These are phyloP conservation scores for Hymenoscyphus occultus DNA, from an alignment of 2,329 filamentous ascomycete genomes.

Conservation along the genomic window DNA sequence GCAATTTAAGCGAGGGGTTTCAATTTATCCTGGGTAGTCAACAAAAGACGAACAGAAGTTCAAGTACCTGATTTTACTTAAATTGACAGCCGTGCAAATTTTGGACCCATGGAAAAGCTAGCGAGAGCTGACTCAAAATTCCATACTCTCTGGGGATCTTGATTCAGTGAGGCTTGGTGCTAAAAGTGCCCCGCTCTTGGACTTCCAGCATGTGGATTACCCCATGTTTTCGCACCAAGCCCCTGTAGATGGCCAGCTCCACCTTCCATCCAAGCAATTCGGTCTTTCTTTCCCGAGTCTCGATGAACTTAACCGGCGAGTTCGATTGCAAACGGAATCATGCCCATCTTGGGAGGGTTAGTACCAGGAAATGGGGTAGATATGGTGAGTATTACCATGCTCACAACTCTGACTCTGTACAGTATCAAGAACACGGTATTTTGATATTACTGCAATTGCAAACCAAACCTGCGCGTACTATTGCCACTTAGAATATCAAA, in stretches of 20 bases:
- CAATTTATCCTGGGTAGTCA: constrained; percentile 16
- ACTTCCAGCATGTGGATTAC: neutral
- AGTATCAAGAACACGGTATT: neutral
- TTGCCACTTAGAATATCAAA: neutral
- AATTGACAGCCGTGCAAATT: neutral
- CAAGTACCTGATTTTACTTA: neutral
- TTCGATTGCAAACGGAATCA: neutral
- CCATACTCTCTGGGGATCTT: neutral
- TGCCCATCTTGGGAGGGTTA: neutral
- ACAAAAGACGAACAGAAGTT: neutral
- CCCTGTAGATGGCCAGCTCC: neutral
- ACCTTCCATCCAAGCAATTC: neutral
- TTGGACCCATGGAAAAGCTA: neutral
- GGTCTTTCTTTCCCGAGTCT: neutral
- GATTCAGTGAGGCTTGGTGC: neutral
- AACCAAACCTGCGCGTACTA: neutral
- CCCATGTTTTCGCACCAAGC: neutral
- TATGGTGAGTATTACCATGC: neutral
- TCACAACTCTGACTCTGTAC: too few relatives aligned
- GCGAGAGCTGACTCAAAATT: neutral
- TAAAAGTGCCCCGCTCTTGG: neutral
- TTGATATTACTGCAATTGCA: neutral
- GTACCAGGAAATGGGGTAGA: neutral
- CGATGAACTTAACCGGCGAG: neutral
- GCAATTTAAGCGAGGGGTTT: constrained; percentile 19